phyloP scores from a whole-genome alignment of 805 yeast species.

The Zygotorulaspora danielsina region DNA sequence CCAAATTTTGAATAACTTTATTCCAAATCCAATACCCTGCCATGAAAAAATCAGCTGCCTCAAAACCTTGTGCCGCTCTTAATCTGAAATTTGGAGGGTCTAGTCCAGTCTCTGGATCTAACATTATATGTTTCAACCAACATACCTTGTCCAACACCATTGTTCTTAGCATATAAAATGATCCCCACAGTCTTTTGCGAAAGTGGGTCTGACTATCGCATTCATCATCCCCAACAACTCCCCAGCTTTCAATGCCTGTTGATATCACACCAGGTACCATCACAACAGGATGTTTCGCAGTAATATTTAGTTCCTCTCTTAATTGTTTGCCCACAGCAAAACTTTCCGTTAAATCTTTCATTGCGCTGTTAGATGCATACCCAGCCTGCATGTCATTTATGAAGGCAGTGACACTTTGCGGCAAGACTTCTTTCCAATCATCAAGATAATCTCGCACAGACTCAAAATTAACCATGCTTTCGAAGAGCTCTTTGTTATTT shows the following conservation, averaged over 20 bases:
- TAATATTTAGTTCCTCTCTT: conserved; percentile 46
- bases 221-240: conserved; percentile 63
- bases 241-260: conserved; percentile 94
- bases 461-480: conserved; percentile 54
- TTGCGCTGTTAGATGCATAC: conserved; percentile 14
- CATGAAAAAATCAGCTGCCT: conserved; percentile 92
- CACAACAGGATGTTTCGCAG: conserved; percentile 70
- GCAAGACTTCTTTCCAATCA: conserved; percentile 74
- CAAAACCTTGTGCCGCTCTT: conserved; percentile 93
- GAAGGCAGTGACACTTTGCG: conserved; percentile 56
- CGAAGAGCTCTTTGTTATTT: conserved; percentile 34
- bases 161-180: conserved; percentile 87
- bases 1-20: conserved; percentile 87
- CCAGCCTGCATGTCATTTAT: conserved; percentile 47
- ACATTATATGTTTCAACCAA: conserved; percentile 88
- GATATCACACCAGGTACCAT: conserved; percentile 96
- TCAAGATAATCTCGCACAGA: conserved; percentile 53
- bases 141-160: conserved; percentile 90
- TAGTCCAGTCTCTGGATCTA: conserved; percentile 86
- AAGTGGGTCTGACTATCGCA: conserved; percentile 85
- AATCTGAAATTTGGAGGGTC: conserved; percentile 81
- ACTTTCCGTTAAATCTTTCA: conserved; percentile 61
- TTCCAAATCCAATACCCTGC: conserved; percentile 99
- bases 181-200: conserved; percentile 93
- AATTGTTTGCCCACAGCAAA: conserved; percentile 82